phyloP scores from a whole-genome alignment of 345 rosid genomes.

The Rhodamnia argentea region DNA sequence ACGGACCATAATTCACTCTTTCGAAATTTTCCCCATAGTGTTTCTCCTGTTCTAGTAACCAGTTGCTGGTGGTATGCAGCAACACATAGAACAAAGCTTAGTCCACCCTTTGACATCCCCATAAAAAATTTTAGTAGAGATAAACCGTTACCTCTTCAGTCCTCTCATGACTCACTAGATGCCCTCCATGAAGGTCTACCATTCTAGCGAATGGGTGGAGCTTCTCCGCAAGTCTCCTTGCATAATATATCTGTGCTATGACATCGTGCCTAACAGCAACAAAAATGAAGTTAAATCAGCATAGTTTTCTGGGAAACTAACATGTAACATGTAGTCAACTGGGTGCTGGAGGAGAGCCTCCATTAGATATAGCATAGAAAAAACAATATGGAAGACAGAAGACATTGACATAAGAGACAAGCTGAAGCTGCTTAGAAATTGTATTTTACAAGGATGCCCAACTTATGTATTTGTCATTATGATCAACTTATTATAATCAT shows the following conservation, averaged over 20 bases:
- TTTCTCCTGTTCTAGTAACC: neutral
- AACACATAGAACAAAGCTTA: neutral
- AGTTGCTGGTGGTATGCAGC: neutral
- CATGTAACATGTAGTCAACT: neutral
- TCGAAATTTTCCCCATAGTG: neutral
- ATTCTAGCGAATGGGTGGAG: constrained; percentile 77
- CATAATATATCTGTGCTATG: constrained; percentile 83
- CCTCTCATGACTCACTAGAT: constrained; percentile 92
- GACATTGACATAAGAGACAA: neutral
- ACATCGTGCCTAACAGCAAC: constrained; percentile 59
- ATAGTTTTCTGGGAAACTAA: neutral
- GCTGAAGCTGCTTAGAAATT: neutral
- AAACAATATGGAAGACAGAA: neutral
- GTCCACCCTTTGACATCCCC: neutral
- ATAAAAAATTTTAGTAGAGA: neutral
- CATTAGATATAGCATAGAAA: neutral
- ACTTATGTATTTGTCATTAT: neutral
- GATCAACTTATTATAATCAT: neutral
- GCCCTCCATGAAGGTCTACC: constrained; percentile 96
- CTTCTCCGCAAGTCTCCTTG: constrained; percentile 76
- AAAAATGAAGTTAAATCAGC: constrained; percentile 7
- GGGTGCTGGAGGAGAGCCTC: neutral
- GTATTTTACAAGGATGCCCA: neutral
- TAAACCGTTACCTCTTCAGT: constrained; percentile 56
- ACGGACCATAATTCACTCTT: neutral